Percentiles rank a stretch among this genome's conserved stretches.
These are phyloP conservation scores for Cylindrodendrum hubeiense DNA, from an alignment of 2,329 filamentous ascomycete species.

Conservation along the genomic window DNA sequence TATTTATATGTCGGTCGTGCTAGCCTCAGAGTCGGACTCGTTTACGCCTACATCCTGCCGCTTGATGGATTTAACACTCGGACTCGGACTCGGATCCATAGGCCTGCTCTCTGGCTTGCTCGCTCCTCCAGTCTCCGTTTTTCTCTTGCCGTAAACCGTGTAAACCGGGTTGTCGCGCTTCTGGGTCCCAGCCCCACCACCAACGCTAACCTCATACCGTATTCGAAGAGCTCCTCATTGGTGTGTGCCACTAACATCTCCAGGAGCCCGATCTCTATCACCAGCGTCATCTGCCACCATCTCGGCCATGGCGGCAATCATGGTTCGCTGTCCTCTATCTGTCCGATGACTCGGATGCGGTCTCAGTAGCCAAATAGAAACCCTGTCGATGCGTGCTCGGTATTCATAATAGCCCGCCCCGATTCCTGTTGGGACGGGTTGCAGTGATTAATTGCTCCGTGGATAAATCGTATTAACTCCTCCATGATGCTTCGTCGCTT, in stretches of 20 bases:
- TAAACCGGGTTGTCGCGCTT: neutral
- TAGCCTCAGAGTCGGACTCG: slow-evolving; percentile 7
- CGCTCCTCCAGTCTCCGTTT: neutral
- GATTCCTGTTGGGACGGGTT: neutral
- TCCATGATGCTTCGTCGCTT: slow-evolving; percentile 7
- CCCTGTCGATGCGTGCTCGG: neutral
- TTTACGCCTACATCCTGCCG: neutral
- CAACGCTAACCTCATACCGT: slow-evolving; percentile 24
- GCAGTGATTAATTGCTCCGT: slow-evolving; percentile 2
- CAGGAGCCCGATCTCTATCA: neutral
- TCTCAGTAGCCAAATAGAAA: neutral
- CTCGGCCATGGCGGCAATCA: neutral
- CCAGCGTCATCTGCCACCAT: slow-evolving; percentile 3
- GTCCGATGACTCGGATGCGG: neutral
- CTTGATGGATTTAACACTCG: neutral
- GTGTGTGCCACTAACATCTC: neutral
- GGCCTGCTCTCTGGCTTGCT: neutral
- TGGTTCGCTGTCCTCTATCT: neutral
- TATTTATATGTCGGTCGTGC: neutral
- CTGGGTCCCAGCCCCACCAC: neutral
- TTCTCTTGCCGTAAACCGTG: neutral
- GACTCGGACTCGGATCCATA: neutral
- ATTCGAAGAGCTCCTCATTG: slow-evolving; percentile 25
- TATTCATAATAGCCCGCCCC: neutral
- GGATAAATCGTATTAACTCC: slow-evolving; percentile 19